Evolutionary conservation across 2,329 filamentous ascomycete species (phyloP).

Genomic region (Blastomyces percursus): DNA sequence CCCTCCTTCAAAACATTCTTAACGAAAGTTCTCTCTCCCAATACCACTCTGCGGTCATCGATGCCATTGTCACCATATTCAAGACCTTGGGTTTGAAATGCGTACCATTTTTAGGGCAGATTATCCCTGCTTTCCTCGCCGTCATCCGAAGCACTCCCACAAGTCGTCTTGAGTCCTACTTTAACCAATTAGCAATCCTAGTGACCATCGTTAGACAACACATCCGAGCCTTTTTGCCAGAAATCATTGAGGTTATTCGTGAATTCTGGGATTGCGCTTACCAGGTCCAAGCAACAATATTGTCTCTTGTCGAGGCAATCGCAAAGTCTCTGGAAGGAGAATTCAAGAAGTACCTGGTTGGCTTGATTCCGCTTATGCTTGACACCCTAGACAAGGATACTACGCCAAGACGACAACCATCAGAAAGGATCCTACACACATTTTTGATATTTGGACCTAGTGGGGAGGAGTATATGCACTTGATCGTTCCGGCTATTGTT

Average conservation of each 20-base stretch:
- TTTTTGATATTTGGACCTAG: slow-evolving; percentile 94
- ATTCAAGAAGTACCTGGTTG: slow-evolving; percentile 91
- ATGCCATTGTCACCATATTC: slow-evolving; percentile 98
- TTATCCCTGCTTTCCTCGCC: slow-evolving; percentile 83
- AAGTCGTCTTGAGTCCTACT: slow-evolving; percentile 82
- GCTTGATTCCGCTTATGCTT: slow-evolving; percentile 84
- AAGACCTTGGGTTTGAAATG: slow-evolving; percentile 92
- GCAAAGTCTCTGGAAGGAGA: slow-evolving; percentile 89
- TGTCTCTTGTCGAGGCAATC: slow-evolving; percentile 87
- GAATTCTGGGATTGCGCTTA: slow-evolving; percentile 80
- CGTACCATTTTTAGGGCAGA: slow-evolving; percentile 84
- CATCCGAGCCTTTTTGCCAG: slow-evolving; percentile 78
- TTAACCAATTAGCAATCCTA: slow-evolving; percentile 86
- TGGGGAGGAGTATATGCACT: slow-evolving; percentile 97
- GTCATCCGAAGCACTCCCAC: slow-evolving; percentile 75
- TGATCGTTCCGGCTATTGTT: slow-evolving; percentile 93
- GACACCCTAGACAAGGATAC: slow-evolving; percentile 81
- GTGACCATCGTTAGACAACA: slow-evolving; percentile 95
- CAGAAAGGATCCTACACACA: slow-evolving; percentile 83
- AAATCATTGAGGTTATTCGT: slow-evolving; percentile 74
- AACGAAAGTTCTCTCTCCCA: slow-evolving; percentile 82
- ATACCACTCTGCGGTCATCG: slow-evolving; percentile 87
- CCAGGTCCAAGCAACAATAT: slow-evolving; percentile 77
- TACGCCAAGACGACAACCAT: slow-evolving; percentile 63
- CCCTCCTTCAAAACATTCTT: slow-evolving; percentile 71